phyloP scores from a whole-genome alignment of 1,284 basidiomycete genomes.

The Leccinum pachyderme region DNA sequence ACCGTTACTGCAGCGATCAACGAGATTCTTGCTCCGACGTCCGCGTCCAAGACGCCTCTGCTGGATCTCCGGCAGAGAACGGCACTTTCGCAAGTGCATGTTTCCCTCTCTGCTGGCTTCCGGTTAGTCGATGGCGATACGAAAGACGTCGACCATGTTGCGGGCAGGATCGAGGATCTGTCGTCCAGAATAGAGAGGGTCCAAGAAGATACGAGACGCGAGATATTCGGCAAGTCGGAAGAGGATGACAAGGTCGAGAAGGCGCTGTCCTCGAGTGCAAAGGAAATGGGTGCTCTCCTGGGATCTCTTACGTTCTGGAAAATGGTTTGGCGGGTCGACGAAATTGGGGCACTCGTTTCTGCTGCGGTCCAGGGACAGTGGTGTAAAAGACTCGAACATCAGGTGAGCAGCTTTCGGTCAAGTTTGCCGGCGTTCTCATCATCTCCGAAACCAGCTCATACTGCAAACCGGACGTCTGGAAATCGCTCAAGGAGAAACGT shows the following conservation, averaged over 20 bases:
- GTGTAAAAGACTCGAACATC: slow-evolving; percentile 64
- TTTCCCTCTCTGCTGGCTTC: slow-evolving; percentile 36
- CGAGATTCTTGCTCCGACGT: slow-evolving; percentile 28
- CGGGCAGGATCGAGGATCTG: slow-evolving; percentile 31
- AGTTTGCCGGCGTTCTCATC: neutral
- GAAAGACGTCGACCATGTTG: slow-evolving; percentile 33
- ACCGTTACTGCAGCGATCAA: slow-evolving; percentile 43
- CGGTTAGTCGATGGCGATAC: slow-evolving; percentile 28
- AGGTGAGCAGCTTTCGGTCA: slow-evolving; percentile 42
- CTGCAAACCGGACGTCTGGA: slow-evolving; percentile 69
- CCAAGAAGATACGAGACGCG: slow-evolving; percentile 31
- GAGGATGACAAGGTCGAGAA: slow-evolving; percentile 43
- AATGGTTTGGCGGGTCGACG: slow-evolving; percentile 68
- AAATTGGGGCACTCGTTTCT: slow-evolving; percentile 58
- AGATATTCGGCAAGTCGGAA: slow-evolving; percentile 38
- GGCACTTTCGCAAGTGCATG: slow-evolving; percentile 34
- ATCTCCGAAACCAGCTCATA: slow-evolving; percentile 48
- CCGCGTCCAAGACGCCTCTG: slow-evolving; percentile 4
- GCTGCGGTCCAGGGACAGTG: slow-evolving; percentile 55
- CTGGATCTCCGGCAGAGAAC: slow-evolving; percentile 29
- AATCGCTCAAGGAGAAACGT: slow-evolving; percentile 50
- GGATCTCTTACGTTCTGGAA: slow-evolving; percentile 65
- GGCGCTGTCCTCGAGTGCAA: slow-evolving; percentile 48
- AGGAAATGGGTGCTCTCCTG: slow-evolving; percentile 53
- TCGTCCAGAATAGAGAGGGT: slow-evolving; percentile 35